Percentiles rank a stretch among this genome's conserved stretches.
Evolutionary conservation across 495 filamentous ascomycete species (phyloP).

Genomic region (Bombardia bombarda): DNA sequence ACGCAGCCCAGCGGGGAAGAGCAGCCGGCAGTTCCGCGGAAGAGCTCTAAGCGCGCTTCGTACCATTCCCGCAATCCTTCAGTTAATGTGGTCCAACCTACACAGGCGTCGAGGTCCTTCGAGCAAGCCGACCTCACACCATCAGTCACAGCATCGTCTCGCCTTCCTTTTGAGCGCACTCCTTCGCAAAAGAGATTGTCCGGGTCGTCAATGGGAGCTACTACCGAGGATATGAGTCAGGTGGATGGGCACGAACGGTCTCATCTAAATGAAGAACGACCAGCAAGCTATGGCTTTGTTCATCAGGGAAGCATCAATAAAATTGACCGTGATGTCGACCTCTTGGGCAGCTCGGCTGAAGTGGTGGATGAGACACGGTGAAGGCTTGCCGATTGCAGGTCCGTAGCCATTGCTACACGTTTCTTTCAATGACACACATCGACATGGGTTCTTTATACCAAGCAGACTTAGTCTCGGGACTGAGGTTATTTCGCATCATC

Average conservation of each 20-base stretch:
- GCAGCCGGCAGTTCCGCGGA: conserved; percentile 42
- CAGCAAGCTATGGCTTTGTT: conserved; percentile 66
- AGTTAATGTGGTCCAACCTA: conserved; percentile 5
- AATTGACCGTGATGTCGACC: conserved; percentile 40
- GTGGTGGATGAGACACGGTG: conserved; percentile 30
- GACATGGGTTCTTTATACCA: conserved; percentile 12
- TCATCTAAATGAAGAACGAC: conserved; percentile 38
- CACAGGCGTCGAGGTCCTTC: conserved; percentile 4
- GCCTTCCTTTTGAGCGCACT: conserved; percentile 56
- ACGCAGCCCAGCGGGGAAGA: conserved; percentile 30
- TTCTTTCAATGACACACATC: conserved; percentile 8
- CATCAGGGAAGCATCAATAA: conserved; percentile 55
- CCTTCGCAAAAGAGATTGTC: conserved; percentile 44
- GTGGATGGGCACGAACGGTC: conserved; percentile 20
- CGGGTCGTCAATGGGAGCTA: conserved; percentile 35
- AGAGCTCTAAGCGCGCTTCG: conserved; percentile 52
- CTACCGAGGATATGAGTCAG: conserved; percentile 34
- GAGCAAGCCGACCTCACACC: conserved; percentile 3
- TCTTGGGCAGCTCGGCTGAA: conserved; percentile 43
- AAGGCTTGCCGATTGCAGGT: background rate
- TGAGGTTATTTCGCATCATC: no score
- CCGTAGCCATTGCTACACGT: background rate
- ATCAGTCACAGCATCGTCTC: conserved; percentile 21
- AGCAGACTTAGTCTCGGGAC: no score
- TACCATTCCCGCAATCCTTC: conserved; percentile 15